phyloP scores from a whole-genome alignment of 225 moss, liverwort and hornwort genomes.

The Pleurozium schreberi region DNA sequence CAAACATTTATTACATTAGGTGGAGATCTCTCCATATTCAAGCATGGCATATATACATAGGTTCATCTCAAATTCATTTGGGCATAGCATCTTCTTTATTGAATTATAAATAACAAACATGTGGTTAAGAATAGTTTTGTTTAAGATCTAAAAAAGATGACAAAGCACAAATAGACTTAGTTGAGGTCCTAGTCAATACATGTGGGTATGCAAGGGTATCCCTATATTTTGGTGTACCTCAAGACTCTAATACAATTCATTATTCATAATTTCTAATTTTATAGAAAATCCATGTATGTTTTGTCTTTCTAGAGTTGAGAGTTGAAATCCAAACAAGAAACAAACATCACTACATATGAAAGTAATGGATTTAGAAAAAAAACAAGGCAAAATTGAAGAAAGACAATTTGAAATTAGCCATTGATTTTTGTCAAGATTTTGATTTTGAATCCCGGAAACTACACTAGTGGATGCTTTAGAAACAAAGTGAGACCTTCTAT shows the following conservation, averaged over 20 bases:
- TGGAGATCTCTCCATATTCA: not conserved
- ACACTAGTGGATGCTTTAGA: too few relatives aligned
- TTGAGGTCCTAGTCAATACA: too few relatives aligned
- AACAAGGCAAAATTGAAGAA: not conserved
- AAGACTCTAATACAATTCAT: not conserved
- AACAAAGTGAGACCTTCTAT: too few relatives aligned
- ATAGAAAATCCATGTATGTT: not conserved
- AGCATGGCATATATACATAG: not conserved
- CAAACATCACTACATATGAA: not conserved
- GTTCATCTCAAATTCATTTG: not conserved
- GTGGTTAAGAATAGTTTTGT: not conserved
- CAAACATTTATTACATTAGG: not conserved
- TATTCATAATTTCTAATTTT: not conserved
- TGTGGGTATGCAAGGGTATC: not conserved
- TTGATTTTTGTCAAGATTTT: too few relatives aligned
- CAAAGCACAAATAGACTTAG: not conserved
- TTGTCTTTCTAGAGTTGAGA: not conserved
- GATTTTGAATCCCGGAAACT: too few relatives aligned
- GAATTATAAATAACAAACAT: not conserved
- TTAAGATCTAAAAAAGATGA: not conserved
- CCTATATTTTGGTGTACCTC: not conserved
- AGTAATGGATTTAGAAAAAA: not conserved
- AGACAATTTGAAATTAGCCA: not conserved
- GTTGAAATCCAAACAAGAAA: not conserved
- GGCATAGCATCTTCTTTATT: not conserved